A percentile compares a stretch with the other conserved stretches of the same genome.
These are phyloP conservation scores for Coemansia sp. DNA, from an alignment of 192 early-diverging fungal genomes.

Conservation along the genomic window DNA sequence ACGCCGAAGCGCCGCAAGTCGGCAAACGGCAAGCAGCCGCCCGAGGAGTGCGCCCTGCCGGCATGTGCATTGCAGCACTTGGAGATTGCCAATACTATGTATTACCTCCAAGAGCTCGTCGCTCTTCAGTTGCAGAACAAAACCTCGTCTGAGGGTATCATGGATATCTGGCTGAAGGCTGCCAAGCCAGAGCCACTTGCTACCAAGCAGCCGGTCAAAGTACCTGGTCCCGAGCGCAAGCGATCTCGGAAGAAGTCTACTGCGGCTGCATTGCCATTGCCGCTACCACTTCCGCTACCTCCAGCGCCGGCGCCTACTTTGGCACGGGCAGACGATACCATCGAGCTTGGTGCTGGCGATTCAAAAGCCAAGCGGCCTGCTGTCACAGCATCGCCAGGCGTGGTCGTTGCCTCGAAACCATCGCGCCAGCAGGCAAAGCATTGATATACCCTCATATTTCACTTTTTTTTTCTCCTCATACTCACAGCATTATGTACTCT, in stretches of 20 bases:
- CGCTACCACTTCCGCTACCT: neutral
- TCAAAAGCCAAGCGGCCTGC: neutral
- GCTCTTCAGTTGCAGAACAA: constrained; percentile 16
- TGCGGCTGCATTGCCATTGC: constrained; percentile 12
- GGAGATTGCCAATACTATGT: constrained; percentile 44
- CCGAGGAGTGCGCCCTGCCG: constrained; percentile 50
- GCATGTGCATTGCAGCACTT: constrained; percentile 37
- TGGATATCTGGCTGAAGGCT: constrained; percentile 26
- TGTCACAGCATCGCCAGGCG: neutral
- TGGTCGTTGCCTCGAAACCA: neutral
- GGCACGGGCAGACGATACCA: neutral
- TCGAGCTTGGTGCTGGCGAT: neutral
- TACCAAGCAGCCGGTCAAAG: neutral
- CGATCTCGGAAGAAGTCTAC: constrained; percentile 5
- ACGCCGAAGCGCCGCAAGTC: constrained; percentile 42
- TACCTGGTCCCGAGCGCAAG: neutral
- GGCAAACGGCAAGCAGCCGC: constrained; percentile 35
- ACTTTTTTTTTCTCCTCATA: neutral
- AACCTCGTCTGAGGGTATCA: neutral
- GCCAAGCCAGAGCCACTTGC: constrained; percentile 9
- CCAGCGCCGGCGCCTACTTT: neutral
- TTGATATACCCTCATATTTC: neutral
- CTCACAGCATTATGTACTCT: neutral
- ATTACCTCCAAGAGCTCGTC: constrained; percentile 30
- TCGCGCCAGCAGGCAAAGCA: constrained; percentile 10